Evolutionary conservation across 2,329 filamentous ascomycete genomes (phyloP).

Genomic region (Alternaria angustiovoidea): DNA sequence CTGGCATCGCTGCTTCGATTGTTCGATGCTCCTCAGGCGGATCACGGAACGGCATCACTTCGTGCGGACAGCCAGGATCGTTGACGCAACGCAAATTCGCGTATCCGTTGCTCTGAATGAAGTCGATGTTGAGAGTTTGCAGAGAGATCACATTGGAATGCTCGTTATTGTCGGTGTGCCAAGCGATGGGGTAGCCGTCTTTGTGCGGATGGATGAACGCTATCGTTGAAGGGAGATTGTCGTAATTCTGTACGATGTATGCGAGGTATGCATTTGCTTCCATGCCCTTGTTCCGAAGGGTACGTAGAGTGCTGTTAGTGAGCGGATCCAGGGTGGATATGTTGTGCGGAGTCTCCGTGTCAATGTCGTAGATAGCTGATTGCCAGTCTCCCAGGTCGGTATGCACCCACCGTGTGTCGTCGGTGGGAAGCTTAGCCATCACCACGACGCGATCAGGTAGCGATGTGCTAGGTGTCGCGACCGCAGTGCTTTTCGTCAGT

Average conservation of each 20-base stretch:
- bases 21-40: slow-evolving; percentile 22
- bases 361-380: slow-evolving; percentile 52
- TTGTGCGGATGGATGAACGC: slow-evolving; percentile 31
- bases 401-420: slow-evolving; percentile 33
- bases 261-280: slow-evolving; percentile 36
- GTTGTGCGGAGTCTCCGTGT: slow-evolving; percentile 23
- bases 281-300: slow-evolving; percentile 31
- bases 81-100: slow-evolving; percentile 52
- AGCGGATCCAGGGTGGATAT: slow-evolving; percentile 26
- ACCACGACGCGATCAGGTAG: slow-evolving; percentile 28
- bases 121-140: slow-evolving; percentile 44
- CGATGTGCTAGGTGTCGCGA: slow-evolving; percentile 15
- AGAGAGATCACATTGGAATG: slow-evolving; percentile 14
- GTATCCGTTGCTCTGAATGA: slow-evolving; percentile 51
- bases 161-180: slow-evolving; percentile 19
- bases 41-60: slow-evolving; percentile 47
- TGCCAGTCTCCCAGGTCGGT: slow-evolving; percentile 46
- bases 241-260: slow-evolving; percentile 38
- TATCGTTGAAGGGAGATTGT: slow-evolving; percentile 27
- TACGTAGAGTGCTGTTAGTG: slow-evolving; percentile 25
- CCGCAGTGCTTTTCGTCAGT: slow-evolving; percentile 11
- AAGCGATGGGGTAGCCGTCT: slow-evolving; percentile 21
- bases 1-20: slow-evolving; percentile 24
- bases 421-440: slow-evolving; percentile 25
- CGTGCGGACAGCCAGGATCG: slow-evolving; percentile 52